Evolutionary conservation across 2,329 filamentous ascomycete genomes (phyloP), one percentile per base, ranked within the genome.

Genomic region (Emmonsiellopsis sp.): DNA sequence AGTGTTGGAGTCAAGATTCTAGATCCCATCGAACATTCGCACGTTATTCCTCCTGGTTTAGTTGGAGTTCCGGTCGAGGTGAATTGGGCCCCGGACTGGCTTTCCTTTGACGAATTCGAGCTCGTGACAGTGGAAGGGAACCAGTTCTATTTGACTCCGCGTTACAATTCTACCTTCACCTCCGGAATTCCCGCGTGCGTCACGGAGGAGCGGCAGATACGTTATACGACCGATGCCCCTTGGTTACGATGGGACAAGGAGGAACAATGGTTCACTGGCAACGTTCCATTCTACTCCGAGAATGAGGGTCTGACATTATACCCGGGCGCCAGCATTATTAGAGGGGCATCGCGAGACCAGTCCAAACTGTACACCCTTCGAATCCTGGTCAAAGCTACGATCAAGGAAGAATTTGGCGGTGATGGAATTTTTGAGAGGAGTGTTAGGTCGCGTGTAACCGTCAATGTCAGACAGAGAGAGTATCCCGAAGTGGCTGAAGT

Each of bases 201-300:
- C 13, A 37, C 15, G 15, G 32, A 37, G 10, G 41, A 15, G 3
- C 20, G 5, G 2, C 42, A 35, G 11, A 52, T 52, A 10, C 3
- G 26, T 20, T 52, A 43, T 26, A 37, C 30, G 20, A 55, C 57
- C 30, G 16, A 53, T 16, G 34, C 58, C 35, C 11, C n/a, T 26
- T 65, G 61, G 62, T 55, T 65, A 50, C 34, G 30, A n/a, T 65
- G 60, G 61, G 54, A 62, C 42, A 7, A 50, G n/a, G 35, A 45
- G 3, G 40, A 42, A 13, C 31, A 43, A 1, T 45, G 54, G 11
- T 65, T 64, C 41, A 51, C 16, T 46, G 63, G 62, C 35, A 52
- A 57, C 15, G 56, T 65, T n/a, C 62, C 62, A 34, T 56, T 55
- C 37, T 58, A 50, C 43, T 60, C 59, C 40, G 54, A 58, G 26